Evolutionary conservation across 2,329 filamentous ascomycete genomes (phyloP).

Genomic region (Diaporthe velutina): DNA sequence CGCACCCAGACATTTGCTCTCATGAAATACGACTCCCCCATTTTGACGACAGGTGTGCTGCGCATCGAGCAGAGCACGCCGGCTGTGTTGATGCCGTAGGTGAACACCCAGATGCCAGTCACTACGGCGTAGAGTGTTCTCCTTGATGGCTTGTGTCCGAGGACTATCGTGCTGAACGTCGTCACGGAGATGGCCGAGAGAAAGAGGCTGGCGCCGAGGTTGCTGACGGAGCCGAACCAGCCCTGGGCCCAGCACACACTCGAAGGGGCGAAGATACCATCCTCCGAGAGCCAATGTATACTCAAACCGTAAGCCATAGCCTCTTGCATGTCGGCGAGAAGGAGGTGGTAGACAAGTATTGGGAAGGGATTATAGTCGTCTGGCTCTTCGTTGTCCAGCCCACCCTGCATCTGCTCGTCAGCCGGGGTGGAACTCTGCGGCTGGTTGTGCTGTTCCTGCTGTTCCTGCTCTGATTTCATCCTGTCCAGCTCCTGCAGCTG

Average conservation of each 20-base stretch:
- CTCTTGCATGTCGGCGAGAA: slow-evolving; percentile 38
- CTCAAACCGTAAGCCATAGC: slow-evolving; percentile 37
- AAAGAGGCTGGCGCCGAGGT: slow-evolving; percentile 30
- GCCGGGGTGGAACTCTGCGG: neutral
- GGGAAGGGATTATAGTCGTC: slow-evolving; percentile 39
- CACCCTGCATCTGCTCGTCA: neutral
- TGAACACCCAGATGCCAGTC: neutral
- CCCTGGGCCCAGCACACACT: slow-evolving; percentile 38
- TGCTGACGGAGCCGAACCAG: slow-evolving; percentile 38
- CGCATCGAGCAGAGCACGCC: neutral
- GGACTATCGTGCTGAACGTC: slow-evolving; percentile 36
- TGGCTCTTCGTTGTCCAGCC: neutral
- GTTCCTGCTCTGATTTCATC: neutral
- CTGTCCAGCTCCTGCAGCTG: slow-evolving; percentile 21
- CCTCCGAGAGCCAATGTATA: slow-evolving; percentile 34
- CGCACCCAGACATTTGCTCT: slow-evolving; percentile 29
- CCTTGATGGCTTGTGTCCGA: slow-evolving; percentile 10
- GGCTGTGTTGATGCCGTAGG: slow-evolving; percentile 3
- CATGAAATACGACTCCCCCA: slow-evolving; percentile 27
- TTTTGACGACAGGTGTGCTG: neutral
- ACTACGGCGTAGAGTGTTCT: neutral
- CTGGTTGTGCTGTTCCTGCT: neutral
- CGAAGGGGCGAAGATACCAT: slow-evolving; percentile 37
- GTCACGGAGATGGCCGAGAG: slow-evolving; percentile 35
- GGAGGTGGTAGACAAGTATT: slow-evolving; percentile 38